Conservation (phyloP, 345 rosid genomes). For the Lenwebbia sp. region DNA sequence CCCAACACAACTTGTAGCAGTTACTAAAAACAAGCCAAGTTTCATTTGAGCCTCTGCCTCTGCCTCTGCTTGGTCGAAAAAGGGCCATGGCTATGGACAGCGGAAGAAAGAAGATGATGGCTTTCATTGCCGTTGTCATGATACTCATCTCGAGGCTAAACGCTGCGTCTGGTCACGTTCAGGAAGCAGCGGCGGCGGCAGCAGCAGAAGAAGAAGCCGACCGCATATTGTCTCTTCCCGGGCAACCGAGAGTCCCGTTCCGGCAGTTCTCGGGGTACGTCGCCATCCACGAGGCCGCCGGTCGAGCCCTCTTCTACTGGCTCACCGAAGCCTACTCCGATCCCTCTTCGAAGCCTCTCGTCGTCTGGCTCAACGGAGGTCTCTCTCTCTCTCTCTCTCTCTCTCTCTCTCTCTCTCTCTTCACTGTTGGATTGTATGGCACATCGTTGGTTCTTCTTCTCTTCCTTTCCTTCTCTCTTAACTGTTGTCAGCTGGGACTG, state of each 20-base stretch:
- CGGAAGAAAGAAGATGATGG: not conserved
- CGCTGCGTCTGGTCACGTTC: not conserved
- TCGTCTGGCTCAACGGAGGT: constrained; percentile 99
- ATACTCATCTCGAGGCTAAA: not conserved
- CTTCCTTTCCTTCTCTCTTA: not conserved
- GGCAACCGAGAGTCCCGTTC: constrained; percentile 80
- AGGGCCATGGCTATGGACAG: not conserved
- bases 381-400: not conserved
- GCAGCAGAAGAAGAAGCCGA: constrained; percentile 45
- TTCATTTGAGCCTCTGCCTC: not conserved
- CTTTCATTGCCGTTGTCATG: not conserved
- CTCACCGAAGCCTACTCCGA: constrained; percentile 57
- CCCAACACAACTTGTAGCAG: not conserved
- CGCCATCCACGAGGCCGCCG: constrained; percentile 46
- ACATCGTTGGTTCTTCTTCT: not conserved
- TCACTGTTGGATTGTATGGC: not conserved
- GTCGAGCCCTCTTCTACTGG: constrained; percentile 96
- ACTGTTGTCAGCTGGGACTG: not conserved
- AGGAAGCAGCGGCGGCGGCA: not conserved
- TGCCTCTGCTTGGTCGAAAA: not conserved
- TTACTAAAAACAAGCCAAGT: not conserved
- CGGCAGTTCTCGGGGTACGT: constrained; percentile 94
- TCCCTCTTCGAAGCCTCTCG: constrained; percentile 63
- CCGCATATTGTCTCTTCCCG: constrained; percentile 76
- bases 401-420: not conserved